Base-by-base conservation (phyloP, 1,284 basidiomycete species). In the Ceratorhiza oryzae-sativae region DNA sequence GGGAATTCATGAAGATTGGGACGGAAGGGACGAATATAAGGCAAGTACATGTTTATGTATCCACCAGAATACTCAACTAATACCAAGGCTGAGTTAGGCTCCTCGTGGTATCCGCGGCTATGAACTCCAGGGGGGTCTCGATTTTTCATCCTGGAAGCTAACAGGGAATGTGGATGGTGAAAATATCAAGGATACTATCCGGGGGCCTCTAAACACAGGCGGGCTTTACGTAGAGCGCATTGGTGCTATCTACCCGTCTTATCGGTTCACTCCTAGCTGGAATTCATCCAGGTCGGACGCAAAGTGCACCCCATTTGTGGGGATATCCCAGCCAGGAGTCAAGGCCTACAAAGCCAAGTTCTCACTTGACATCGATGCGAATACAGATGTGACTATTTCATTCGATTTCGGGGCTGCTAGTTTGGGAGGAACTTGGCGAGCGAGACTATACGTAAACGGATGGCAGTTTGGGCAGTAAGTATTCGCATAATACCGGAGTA, bases 381-480 rank as follows among this genome's bases (percentile, higher is more conserved):
- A 36, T 8, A 63, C 61, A 25, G 61, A 63, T 23, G 27, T 36
- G 32, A 46, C 61, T 30, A 8, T 63, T 36, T 46, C 61, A 20
- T 63, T 63, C 30, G 32, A 63, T 9, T 63, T 63, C 20, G n/a
- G n/a, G 18, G 34, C 15, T 18, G 75, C 81, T 18, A 81, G 82
- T 53, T 79, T 75, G 8, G 76, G 70, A 1, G 77, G 76, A 42
- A 81, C 79, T 9, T 81, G 83, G 71, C 79, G 81, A 15, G 55
- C 36, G 9, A 48, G 46, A 32, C 77, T 84, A 34, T 83, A 80
- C 58, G 80, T 83, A 55, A 83, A 84, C 71, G 82, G 83, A 1
- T 84, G 82, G 82, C 82, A 84, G 71, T 83, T 83, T 65, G 83
- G 83, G 51, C 71, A 58, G 71, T 71, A 34, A 39, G 71, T 42